phyloP scores from a whole-genome alignment of 2,329 filamentous ascomycete species.

The Claviceps paspali region DNA sequence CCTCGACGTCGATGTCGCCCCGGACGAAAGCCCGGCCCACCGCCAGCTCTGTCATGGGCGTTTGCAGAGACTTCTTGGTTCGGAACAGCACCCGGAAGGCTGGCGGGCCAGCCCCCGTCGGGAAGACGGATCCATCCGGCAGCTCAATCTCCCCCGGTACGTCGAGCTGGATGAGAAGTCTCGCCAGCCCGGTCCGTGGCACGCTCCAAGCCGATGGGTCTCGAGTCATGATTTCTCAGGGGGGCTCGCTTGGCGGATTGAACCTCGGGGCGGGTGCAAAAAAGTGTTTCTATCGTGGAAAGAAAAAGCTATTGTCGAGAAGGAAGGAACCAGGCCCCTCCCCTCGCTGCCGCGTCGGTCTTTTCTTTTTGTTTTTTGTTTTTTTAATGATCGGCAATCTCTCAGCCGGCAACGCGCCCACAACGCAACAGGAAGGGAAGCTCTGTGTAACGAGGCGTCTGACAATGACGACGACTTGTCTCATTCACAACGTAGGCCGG shows the following conservation, averaged over 20 bases:
- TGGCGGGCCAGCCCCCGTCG: background rate
- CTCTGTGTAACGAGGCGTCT: no score
- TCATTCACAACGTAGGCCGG: no score
- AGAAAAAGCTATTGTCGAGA: no score
- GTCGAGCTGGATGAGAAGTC: background rate
- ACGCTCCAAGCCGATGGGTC: background rate
- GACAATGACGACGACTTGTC: no score
- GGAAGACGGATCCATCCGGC: background rate
- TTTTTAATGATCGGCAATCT: no score
- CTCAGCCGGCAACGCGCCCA: no score
- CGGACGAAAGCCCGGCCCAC: constrained; percentile 2
- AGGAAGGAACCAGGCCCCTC: no score
- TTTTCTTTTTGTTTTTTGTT: background rate
- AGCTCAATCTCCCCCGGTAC: constrained; percentile 1
- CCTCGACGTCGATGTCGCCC: constrained; percentile 3
- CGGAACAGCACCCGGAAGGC: constrained; percentile 1
- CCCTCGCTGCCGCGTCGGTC: background rate
- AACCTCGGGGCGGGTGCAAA: background rate
- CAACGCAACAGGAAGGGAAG: no score
- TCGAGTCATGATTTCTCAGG: background rate
- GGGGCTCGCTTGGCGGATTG: background rate
- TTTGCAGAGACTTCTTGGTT: background rate
- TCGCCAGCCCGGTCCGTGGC: background rate
- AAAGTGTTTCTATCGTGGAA: no score
- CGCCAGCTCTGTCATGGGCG: background rate